phyloP scores from a whole-genome alignment of 139 green algal species.

The Pleodorina starrii region DNA sequence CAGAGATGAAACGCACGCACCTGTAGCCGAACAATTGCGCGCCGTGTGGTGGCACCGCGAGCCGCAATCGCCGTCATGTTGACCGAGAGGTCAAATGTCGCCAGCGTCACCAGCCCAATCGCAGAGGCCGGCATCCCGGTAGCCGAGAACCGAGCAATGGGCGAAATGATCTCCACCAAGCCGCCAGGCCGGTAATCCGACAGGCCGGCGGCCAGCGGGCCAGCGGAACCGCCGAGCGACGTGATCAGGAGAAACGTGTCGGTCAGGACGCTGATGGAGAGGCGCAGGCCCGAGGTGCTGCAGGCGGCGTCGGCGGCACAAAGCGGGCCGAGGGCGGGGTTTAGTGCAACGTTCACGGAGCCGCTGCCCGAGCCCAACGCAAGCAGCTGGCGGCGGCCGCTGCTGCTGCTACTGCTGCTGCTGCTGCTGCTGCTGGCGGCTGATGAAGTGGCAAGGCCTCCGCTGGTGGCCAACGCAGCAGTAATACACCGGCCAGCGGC shows the following conservation, averaged over 20 bases:
- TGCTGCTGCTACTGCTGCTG: neutral
- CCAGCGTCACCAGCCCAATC: neutral
- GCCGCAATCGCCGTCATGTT: neutral
- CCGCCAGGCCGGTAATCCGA: neutral
- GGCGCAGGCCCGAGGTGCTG: neutral
- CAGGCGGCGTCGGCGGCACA: conserved; percentile 3
- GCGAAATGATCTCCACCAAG: neutral
- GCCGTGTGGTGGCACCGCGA: neutral
- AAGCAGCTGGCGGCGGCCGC: neutral
- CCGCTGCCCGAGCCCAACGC: neutral
- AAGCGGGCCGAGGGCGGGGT: neutral
- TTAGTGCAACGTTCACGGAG: neutral
- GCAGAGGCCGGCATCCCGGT: neutral
- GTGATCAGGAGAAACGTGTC: neutral
- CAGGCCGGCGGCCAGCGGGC: neutral
- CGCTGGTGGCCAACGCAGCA: neutral
- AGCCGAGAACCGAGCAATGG: neutral
- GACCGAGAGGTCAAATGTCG: neutral
- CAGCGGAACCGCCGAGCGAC: neutral
- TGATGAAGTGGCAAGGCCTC: neutral
- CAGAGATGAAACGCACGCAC: neutral
- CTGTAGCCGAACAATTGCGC: conserved; percentile 3
- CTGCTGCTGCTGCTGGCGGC: neutral
- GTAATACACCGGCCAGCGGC: neutral
- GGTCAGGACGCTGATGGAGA: neutral